Base-by-base conservation (phyloP, 1,284 basidiomycete species). In the Melampsora abietis-canadensis region DNA sequence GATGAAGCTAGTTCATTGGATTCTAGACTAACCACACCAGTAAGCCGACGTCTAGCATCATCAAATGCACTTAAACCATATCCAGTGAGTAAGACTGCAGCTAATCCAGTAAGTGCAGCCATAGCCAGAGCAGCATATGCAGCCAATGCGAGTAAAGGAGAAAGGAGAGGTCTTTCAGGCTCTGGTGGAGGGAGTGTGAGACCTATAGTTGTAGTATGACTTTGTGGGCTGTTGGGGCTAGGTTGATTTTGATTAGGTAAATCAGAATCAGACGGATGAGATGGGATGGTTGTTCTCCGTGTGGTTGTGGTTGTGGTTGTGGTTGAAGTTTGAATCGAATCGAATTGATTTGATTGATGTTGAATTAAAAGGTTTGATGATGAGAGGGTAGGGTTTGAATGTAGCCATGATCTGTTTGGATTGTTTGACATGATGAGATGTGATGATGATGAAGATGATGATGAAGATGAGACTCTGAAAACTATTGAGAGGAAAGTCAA, bases 21-120 rank as follows among this genome's bases (percentile, higher is more conserved):
- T 48, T 65, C 51, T 5, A 66, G 8, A 5, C 27, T 62, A 7
- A 61, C 40, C 30, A 73, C 62, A 40, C 48, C 62, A 40, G 15
- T 27, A 17, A 73, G 31, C 30, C 40, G 47, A 30, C 48, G 46
- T 21, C 63, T 64, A 24, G 62, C 61, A 44, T 73, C 69, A 57
- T 65, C 61, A 60, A 60, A 73, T 27, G 69, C 69, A 37, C 37
- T 54, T n/a, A 73, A 60, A n/a, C 69, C 69, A 40, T 73, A 73
- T 30, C 69, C 44, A 17, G 69, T 54, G 51, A 73, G 47, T 31
- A 73, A 17, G 10, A 73, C n/a, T 12, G 37, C 62, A 37, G 57
- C 24, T 30, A 73, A 62, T n/a, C 60, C 51, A 21, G 62, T 54
- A 51, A 65, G 24, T 34, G 69, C 69, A 24, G 62, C 34, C 44